Conservation (phyloP, 2,329 filamentous ascomycete genomes). For the Penicillium sp. region DNA sequence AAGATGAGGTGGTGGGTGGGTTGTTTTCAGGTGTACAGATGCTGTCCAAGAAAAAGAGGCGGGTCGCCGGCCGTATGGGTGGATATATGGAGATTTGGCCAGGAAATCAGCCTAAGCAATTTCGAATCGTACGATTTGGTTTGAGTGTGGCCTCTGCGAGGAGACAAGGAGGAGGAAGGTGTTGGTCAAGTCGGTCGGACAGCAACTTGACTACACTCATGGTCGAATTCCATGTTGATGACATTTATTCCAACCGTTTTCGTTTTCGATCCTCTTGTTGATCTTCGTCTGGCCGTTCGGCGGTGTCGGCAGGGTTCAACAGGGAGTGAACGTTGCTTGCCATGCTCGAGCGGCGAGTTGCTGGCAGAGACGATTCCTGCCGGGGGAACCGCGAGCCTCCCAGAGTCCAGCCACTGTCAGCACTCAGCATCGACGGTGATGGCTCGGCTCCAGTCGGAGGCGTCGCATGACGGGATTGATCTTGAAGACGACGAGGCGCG, state of each 20-base stretch:
- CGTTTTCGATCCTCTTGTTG: conserved; percentile 64
- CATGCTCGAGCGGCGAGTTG: conserved; percentile 70
- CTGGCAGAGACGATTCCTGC: conserved; percentile 51
- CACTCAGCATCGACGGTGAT: conserved; percentile 51
- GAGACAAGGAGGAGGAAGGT: neutral
- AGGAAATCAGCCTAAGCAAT: neutral
- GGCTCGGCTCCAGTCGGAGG: conserved; percentile 54
- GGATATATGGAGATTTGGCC: neutral
- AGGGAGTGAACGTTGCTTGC: conserved; percentile 69
- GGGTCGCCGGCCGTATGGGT: conserved; percentile 2
- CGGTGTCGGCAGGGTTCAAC: conserved; percentile 68
- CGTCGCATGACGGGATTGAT: conserved; percentile 55
- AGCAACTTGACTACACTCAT: neutral
- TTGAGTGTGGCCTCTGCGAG: neutral
- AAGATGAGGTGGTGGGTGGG: conserved; percentile 3
- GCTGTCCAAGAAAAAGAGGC: conserved; percentile 11
- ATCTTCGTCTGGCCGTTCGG: conserved; percentile 66
- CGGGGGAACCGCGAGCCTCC: conserved; percentile 48
- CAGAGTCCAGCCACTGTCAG: conserved; percentile 59
- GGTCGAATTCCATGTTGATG: neutral
- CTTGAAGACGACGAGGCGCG: conserved; percentile 50
- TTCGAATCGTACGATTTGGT: neutral
- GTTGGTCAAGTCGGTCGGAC: neutral
- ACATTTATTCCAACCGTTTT: conserved; percentile 54
- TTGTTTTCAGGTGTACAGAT: conserved; percentile 15